These are phyloP conservation scores for Hypoxylon fragiforme DNA, from an alignment of 495 filamentous ascomycete species.

Conservation along the genomic window DNA sequence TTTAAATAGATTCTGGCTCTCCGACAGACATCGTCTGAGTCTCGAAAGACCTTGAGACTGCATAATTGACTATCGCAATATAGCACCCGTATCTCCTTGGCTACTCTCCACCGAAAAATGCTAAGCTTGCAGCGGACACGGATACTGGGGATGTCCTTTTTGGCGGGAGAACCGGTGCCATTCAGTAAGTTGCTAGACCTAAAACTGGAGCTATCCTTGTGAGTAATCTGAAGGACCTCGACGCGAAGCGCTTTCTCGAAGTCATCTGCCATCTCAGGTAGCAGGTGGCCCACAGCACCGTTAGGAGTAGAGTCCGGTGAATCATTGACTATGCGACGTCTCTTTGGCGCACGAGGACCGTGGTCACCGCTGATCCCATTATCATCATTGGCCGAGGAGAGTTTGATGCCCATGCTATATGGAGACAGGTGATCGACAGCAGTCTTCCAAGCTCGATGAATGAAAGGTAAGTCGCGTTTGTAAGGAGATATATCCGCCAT, in stretches of 20 bases:
- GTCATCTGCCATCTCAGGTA: conserved; percentile 35
- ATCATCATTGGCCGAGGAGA: conserved; percentile 43
- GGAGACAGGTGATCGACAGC: conserved; percentile 36
- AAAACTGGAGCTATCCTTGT: conserved; percentile 45
- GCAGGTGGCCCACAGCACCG: conserved; percentile 33
- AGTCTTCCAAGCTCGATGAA: conserved; percentile 41
- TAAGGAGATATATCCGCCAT: conserved; percentile 40
- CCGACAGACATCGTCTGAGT: conserved; percentile 43
- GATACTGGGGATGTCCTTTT: conserved; percentile 43
- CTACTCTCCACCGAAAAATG: conserved; percentile 38
- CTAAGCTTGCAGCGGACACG: conserved; percentile 50
- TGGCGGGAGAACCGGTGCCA: conserved; percentile 40
- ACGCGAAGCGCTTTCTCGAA: conserved; percentile 48
- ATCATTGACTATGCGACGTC: conserved; percentile 44
- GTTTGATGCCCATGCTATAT: conserved; percentile 47
- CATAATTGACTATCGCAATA: conserved; percentile 54
- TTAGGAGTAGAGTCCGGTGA: conserved; percentile 29
- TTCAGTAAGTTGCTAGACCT: conserved; percentile 45
- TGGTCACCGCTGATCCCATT: conserved; percentile 35
- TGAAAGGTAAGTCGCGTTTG: conserved; percentile 40
- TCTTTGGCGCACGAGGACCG: conserved; percentile 40
- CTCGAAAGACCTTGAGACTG: conserved; percentile 49
- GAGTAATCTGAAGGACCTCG: conserved; percentile 51
- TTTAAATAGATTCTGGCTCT: conserved; percentile 50
- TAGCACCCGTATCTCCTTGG: conserved; percentile 36